A percentile compares a stretch with the other conserved stretches of the same genome.
phyloP scores from a whole-genome alignment of 2,329 filamentous ascomycete genomes.

The Penicillium paneum region DNA sequence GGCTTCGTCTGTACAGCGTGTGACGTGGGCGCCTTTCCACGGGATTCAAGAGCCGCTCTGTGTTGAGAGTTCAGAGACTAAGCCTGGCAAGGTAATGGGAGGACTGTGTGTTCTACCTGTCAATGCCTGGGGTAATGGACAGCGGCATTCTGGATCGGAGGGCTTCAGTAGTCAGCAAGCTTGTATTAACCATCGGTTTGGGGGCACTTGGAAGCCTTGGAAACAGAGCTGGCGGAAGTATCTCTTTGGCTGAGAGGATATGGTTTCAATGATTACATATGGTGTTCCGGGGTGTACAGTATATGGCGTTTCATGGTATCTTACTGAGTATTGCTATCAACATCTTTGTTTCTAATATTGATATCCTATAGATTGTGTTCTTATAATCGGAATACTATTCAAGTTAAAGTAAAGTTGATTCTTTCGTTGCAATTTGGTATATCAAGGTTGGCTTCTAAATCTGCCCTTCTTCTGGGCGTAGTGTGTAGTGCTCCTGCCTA shows the following conservation, averaged over 20 bases:
- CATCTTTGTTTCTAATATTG: neutral
- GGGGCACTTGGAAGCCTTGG: constrained; percentile 37
- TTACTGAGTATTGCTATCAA: neutral
- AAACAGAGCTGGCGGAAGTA: constrained; percentile 33
- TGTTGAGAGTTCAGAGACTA: constrained; percentile 22
- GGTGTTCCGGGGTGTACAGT: neutral
- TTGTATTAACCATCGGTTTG: constrained; percentile 37
- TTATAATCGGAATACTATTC: neutral
- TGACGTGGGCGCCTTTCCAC: constrained; percentile 38
- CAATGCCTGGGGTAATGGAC: constrained; percentile 53
- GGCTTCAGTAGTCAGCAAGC: constrained; percentile 27
- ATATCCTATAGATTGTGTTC: neutral
- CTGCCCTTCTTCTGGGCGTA: too few species aligned
- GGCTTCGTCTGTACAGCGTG: constrained; percentile 16
- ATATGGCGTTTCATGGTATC: neutral
- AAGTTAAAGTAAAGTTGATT: neutral
- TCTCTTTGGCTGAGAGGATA: constrained; percentile 23
- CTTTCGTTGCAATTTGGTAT: too few species aligned
- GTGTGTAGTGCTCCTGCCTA: too few species aligned
- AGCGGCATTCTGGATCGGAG: constrained; percentile 33
- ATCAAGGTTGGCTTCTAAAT: neutral
- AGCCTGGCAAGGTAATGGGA: constrained; percentile 60
- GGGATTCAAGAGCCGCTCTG: constrained; percentile 26
- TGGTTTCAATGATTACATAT: neutral
- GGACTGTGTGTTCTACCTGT: constrained; percentile 86